Conservation (phyloP, 805 yeast genomes). For the Pichia sporocuriosa region DNA sequence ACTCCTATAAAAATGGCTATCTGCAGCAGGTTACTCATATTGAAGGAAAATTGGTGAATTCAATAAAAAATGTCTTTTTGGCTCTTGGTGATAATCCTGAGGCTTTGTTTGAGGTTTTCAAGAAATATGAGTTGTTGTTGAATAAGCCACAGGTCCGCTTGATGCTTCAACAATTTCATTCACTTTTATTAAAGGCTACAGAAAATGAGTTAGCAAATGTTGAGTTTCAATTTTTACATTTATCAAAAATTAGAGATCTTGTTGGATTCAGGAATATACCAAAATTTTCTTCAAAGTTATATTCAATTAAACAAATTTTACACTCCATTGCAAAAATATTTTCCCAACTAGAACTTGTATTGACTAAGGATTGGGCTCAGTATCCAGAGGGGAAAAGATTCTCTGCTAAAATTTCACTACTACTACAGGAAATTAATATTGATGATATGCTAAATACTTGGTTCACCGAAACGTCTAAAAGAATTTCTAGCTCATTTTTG, state of each 20-base stretch:
- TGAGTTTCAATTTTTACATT: conserved; percentile 31
- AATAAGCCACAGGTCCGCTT: conserved; percentile 47
- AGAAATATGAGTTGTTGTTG: conserved; percentile 41
- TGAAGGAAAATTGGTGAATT: conserved; percentile 39
- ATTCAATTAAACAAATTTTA: conserved; percentile 49
- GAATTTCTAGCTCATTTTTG: conserved; percentile 10
- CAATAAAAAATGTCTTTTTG: conserved; percentile 34
- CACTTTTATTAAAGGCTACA: conserved; percentile 41
- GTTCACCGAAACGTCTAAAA: conserved; percentile 27
- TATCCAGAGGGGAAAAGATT: conserved; percentile 65
- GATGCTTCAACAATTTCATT: conserved; percentile 56
- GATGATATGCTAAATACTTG: conserved; percentile 40
- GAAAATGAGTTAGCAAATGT: conserved; percentile 40
- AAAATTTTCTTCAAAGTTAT: conserved; percentile 37
- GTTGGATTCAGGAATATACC: conserved; percentile 43
- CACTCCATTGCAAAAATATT: conserved; percentile 37
- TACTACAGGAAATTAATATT: conserved; percentile 42
- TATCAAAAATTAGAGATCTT: conserved; percentile 29
- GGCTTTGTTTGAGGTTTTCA: conserved; percentile 48
- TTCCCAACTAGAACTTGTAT: conserved; percentile 40
- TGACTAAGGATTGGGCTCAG: conserved; percentile 56
- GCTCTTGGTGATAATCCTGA: conserved; percentile 33
- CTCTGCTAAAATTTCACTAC: conserved; percentile 38
- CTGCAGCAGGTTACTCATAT: conserved; percentile 36
- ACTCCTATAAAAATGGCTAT: conserved; percentile 26